Base-by-base conservation (phyloP, 805 yeast species). In the Nakazawaea laoshanensis region DNA sequence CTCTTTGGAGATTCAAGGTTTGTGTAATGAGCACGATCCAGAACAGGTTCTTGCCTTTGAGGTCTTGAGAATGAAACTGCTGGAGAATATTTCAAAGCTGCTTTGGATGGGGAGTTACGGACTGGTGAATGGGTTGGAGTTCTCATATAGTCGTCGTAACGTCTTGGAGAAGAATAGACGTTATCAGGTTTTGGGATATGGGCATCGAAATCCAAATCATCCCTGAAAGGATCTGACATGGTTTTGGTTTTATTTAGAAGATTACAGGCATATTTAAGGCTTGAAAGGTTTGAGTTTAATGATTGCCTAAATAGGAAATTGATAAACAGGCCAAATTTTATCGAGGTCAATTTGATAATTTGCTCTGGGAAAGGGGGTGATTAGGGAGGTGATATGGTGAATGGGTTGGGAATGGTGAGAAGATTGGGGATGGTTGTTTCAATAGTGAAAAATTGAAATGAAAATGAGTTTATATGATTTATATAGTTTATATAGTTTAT, bases 1-100 rank as follows among this genome's bases (percentile, higher is more conserved):
- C 87, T 70, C 36, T 63, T 69, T 21, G 94, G 92, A 0, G 94
- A 77, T 51, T 83, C 88, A 43, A 73, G 56, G 34, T 72, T 59
- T 3, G 92, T 78, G 45, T 68, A 79, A 23, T 6, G 12, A n/a
- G 12, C 21, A 4, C 13, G 54, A 41, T 33, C 35, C 24, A 43
- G 47, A 16, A 47, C 50, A 4, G 50, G 17, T 18, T 17, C 18
- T 28, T n/a, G 25, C n/a, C 30, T 36, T 33, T 33, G 14, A 39
- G 37, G 47, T 39, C 52, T 46, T 15, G 53, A 48, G 37, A 61
- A 57, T 4, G 64, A 56, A 13, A 61, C 61, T 12, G 61, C 61
- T 17, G 73, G 73, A 9, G 70, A 64, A 41, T 60, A 65, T 40
- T 55, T 59, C 36, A 52, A 31, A 2, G 63, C 60, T 5, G 62